Conservation (phyloP, 208 protist genomes). For the Porcisia deanei region DNA sequence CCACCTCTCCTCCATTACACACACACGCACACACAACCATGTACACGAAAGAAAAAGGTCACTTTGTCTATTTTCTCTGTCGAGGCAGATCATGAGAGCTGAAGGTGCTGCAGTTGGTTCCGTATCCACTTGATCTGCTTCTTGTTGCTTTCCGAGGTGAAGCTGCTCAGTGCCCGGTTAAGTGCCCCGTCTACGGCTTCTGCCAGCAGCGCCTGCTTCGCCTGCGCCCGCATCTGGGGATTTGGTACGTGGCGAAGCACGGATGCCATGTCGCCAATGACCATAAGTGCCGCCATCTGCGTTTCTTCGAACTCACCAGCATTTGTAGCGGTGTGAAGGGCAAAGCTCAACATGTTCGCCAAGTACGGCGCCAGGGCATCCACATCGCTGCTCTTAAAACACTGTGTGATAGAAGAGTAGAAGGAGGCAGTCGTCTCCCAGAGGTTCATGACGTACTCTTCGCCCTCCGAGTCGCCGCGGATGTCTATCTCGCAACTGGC, state of each 20-base stretch:
- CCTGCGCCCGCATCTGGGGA: conserved; percentile 56
- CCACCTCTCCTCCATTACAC: not conserved
- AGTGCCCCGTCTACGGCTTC: conserved; percentile 37
- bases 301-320: conserved; percentile 54
- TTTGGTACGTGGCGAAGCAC: conserved; percentile 50
- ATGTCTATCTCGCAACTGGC: conserved; percentile 66
- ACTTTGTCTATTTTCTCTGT: no score
- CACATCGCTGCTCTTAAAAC: conserved; percentile 58
- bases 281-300: conserved; percentile 56
- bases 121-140: conserved; percentile 74
- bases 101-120: conserved; percentile 53
- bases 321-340: conserved; percentile 58
- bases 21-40: not conserved
- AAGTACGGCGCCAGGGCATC: conserved; percentile 63
- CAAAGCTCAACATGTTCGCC: conserved; percentile 65
- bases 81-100: conserved; percentile 10
- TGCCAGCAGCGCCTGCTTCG: conserved; percentile 66
- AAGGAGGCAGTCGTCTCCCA: conserved; percentile 72
- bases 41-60: not conserved
- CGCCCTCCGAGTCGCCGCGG: conserved; percentile 64
- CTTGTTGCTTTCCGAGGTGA: conserved; percentile 38
- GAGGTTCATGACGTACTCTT: conserved; percentile 83
- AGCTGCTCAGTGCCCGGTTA: conserved; percentile 25
- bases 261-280: conserved; percentile 86
- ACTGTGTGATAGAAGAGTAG: conserved; percentile 83